Conservation (phyloP, 1,284 basidiomycete genomes). For the Ustilago hordei region DNA sequence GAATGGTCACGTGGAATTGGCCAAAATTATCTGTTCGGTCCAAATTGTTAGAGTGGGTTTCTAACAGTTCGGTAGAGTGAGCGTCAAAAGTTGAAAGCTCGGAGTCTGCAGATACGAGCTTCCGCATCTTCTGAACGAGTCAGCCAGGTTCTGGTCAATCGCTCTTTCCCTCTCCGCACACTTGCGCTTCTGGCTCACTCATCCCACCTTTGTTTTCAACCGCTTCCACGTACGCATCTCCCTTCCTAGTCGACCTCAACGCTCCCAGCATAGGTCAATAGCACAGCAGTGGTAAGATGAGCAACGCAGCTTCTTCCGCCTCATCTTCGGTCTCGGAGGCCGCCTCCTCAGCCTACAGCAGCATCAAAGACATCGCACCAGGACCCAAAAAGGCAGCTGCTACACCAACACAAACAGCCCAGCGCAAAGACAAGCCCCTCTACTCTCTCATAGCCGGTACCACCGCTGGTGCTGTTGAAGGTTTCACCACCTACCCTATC, state of each 20-base stretch:
- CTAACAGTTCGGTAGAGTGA: too few species aligned
- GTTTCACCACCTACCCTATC: slow-evolving; percentile 81
- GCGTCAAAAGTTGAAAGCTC: too few species aligned
- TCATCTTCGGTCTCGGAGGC: slow-evolving; percentile 31
- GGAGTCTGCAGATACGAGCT: too few species aligned
- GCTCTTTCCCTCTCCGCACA: too few species aligned
- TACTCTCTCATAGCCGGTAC: slow-evolving; percentile 77
- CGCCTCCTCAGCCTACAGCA: slow-evolving; percentile 30
- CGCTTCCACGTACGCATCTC: background rate
- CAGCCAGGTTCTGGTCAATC: background rate
- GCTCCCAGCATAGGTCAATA: background rate
- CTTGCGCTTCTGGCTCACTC: too few species aligned
- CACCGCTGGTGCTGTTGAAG: slow-evolving; percentile 93
- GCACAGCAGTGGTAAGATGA: slow-evolving; percentile 11
- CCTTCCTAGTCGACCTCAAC: background rate
- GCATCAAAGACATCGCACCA: slow-evolving; percentile 41
- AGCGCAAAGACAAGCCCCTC: slow-evolving; percentile 59
- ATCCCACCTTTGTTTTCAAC: too few species aligned
- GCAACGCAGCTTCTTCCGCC: slow-evolving; percentile 29
- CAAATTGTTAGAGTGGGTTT: too few species aligned
- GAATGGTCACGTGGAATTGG: background rate
- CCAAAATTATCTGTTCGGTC: too few species aligned
- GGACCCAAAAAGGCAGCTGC: slow-evolving; percentile 39
- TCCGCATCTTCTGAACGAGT: background rate
- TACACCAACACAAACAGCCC: slow-evolving; percentile 39